Conservation (phyloP, 2,329 filamentous ascomycete species). For the Pseudogymnoascus sp. region DNA sequence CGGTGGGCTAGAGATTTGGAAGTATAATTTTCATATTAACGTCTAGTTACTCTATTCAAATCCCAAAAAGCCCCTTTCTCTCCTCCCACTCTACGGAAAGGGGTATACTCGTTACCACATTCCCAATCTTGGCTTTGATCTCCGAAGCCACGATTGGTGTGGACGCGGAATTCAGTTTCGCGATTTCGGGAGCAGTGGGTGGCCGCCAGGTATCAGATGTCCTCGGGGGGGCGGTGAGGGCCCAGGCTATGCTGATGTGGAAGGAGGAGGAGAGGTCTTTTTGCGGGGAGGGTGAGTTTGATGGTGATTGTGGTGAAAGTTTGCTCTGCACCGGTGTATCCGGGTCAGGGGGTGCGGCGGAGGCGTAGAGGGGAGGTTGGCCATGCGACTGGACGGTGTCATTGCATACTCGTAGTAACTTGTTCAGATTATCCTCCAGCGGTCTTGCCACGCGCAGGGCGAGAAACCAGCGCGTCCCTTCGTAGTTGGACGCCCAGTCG, state of each 20-base stretch:
- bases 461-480: constrained; percentile 71
- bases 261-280: constrained; percentile 41
- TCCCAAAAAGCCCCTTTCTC: constrained; percentile 20
- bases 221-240: constrained; percentile 44
- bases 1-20: no score
- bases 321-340: background rate
- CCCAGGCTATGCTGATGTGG: constrained; percentile 89
- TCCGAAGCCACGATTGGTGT: constrained; percentile 25
- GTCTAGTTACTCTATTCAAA: constrained; percentile 12
- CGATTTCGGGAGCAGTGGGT: background rate
- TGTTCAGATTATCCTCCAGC: constrained; percentile 47
- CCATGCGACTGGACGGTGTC: constrained; percentile 47
- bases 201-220: background rate
- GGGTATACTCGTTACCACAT: constrained; percentile 49
- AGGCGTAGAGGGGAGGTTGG: constrained; percentile 64
- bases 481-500: constrained; percentile 61
- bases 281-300: constrained; percentile 2
- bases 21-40: background rate
- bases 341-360: constrained; percentile 8
- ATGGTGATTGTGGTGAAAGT: constrained; percentile 14
- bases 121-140: constrained; percentile 70
- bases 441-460: constrained; percentile 56
- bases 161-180: background rate
- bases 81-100: constrained; percentile 26
- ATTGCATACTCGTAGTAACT: constrained; percentile 63